phyloP scores from a whole-genome alignment of 768 basidiomycete genomes.

The Mycena rosella region DNA sequence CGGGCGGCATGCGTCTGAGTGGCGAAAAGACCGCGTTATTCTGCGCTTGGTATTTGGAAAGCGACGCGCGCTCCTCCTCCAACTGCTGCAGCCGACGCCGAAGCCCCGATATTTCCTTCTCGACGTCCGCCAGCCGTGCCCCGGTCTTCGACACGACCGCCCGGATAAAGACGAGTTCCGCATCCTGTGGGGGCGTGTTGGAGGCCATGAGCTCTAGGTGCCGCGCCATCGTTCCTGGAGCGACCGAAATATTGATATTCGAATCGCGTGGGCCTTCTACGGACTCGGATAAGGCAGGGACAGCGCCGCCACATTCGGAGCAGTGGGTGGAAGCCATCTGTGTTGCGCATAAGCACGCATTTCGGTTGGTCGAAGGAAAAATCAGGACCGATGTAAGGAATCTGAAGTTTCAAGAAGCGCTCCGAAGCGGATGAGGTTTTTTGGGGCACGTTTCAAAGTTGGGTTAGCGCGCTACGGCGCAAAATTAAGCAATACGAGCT shows the following conservation, averaged over 20 bases:
- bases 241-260: not conserved
- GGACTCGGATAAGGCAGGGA: too few relatives aligned
- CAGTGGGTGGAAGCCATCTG: too few relatives aligned
- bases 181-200: not conserved
- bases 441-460: too few relatives aligned
- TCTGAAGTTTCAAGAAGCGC: too few relatives aligned
- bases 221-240: not conserved
- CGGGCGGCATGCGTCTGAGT: not conserved
- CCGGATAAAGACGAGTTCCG: not conserved
- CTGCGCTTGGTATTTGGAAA: not conserved
- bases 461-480: too few relatives aligned
- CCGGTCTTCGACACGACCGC: not conserved
- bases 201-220: not conserved
- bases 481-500: too few relatives aligned
- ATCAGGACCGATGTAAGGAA: too few relatives aligned
- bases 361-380: too few relatives aligned
- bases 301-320: too few relatives aligned
- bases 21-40: not conserved
- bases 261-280: too few relatives aligned
- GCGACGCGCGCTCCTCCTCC: not conserved
- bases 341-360: too few relatives aligned
- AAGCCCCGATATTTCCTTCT: not conserved
- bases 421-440: too few relatives aligned
- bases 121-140: not conserved
- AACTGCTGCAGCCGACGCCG: not conserved